Percentiles rank a stretch among this genome's conserved stretches.
These are phyloP conservation scores for Hylodesmum podocarpum DNA, from an alignment of 306 rosid genomes.

Conservation along the genomic window DNA sequence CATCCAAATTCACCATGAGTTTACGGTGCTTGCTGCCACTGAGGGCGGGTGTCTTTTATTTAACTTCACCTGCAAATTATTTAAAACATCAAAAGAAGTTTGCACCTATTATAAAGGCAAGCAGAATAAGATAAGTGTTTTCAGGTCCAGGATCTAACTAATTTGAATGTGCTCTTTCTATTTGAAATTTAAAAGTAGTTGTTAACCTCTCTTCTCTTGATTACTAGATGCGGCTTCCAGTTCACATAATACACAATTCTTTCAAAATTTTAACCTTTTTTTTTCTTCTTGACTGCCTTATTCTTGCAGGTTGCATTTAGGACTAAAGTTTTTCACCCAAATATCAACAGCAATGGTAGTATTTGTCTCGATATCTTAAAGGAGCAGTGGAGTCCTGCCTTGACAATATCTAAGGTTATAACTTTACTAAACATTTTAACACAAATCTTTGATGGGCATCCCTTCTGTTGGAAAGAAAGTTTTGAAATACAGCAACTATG, in stretches of 20 bases:
- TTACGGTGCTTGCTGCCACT: neutral
- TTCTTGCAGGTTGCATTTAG: conserved; percentile 74
- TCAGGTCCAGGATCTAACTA: conserved; percentile 1
- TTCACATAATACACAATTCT: neutral
- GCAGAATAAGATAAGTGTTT: neutral
- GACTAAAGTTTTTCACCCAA: conserved; percentile 88
- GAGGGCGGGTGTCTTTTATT: neutral
- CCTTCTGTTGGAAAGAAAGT: neutral
- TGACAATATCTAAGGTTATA: conserved; percentile 77
- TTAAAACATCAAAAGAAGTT: neutral
- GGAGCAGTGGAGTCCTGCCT: conserved; percentile 88
- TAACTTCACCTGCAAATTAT: neutral
- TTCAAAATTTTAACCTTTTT: conserved; percentile 4
- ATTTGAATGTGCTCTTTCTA: neutral
- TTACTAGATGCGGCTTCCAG: neutral
- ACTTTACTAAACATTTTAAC: conserved; percentile 19
- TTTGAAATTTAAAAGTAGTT: neutral
- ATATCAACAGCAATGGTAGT: conserved; percentile 90
- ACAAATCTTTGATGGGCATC: neutral
- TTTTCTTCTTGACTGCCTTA: neutral
- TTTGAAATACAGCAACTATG: neutral
- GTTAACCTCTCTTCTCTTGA: neutral
- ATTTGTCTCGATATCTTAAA: conserved; percentile 87
- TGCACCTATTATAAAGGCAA: neutral
- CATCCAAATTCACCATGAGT: neutral